These are phyloP conservation scores for Dunaliella salina DNA, from an alignment of 163 green algal species.

Conservation along the genomic window DNA sequence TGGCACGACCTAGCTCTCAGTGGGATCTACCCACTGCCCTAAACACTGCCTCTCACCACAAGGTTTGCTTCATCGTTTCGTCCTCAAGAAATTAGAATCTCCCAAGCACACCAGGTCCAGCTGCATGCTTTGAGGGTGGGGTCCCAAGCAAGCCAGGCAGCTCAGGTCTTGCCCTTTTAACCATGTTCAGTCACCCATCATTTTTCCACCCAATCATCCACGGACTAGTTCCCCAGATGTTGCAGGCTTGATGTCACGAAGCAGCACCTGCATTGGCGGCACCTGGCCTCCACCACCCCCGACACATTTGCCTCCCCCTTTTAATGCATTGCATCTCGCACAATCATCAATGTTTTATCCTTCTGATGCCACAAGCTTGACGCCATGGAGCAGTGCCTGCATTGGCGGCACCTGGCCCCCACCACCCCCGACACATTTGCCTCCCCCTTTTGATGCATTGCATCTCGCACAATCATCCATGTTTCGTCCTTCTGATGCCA, in stretches of 20 bases:
- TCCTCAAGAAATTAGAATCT: constrained; percentile 61
- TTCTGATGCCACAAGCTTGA: constrained; percentile 55
- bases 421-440: not conserved
- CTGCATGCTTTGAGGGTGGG: constrained; percentile 32
- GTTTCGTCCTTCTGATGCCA: no score
- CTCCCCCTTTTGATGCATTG: constrained; percentile 73
- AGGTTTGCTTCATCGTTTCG: constrained; percentile 87
- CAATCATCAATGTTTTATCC: no score
- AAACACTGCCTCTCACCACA: constrained; percentile 65
- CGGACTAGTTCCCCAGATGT: not conserved
- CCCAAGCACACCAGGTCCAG: constrained; percentile 88
- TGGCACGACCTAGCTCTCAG: not conserved
- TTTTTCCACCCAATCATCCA: no score
- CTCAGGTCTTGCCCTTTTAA: no score
- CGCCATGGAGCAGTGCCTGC: constrained; percentile 27
- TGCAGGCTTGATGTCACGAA: constrained; percentile 65
- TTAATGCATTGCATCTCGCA: constrained; percentile 79
- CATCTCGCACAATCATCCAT: no score
- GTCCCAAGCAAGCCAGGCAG: no score
- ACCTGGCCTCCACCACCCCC: constrained; percentile 87
- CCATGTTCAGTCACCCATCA: no score
- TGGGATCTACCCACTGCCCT: no score
- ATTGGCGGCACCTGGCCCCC: not conserved
- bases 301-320: constrained; percentile 91
- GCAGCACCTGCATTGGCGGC: constrained; percentile 70